phyloP scores from a whole-genome alignment of 805 yeast species.

The Isabelozyma rhagii region DNA sequence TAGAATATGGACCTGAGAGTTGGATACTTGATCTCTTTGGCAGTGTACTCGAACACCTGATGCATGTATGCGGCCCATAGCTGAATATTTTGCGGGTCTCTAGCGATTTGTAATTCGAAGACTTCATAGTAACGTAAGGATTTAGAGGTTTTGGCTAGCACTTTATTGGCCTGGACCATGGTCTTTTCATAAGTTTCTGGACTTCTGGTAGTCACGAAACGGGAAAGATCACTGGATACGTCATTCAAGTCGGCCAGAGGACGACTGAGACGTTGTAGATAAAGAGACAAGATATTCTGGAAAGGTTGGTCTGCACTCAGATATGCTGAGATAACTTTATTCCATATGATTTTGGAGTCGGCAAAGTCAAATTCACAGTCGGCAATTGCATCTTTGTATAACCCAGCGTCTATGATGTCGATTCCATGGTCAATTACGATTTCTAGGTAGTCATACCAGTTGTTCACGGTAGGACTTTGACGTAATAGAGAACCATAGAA shows the following conservation, averaged over 20 bases:
- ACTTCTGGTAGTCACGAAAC: constrained; percentile 31
- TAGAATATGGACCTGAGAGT: constrained; percentile 22
- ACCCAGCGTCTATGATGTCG: neutral
- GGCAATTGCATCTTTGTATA: constrained; percentile 12
- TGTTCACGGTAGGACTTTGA: neutral
- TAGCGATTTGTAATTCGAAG: constrained; percentile 24
- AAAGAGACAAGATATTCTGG: constrained; percentile 15
- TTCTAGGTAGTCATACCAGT: neutral
- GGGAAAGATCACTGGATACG: constrained; percentile 38
- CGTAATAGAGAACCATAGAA: neutral
- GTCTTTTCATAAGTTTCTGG: constrained; percentile 25
- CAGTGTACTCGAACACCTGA: constrained; percentile 18
- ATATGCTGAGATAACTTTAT: constrained; percentile 9
- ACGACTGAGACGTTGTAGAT: constrained; percentile 27
- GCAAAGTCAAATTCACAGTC: constrained; percentile 23
- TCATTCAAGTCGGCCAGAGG: constrained; percentile 43
- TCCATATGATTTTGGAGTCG: constrained; percentile 18
- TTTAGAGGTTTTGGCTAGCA: constrained; percentile 26
- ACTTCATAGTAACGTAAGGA: constrained; percentile 29
- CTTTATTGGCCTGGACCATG: constrained; percentile 34
- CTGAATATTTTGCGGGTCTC: constrained; percentile 10
- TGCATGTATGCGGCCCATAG: constrained; percentile 34
- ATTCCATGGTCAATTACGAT: neutral
- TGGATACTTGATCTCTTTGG: constrained; percentile 1
- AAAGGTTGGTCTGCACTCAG: constrained; percentile 4